Conservation (phyloP, 75 land plant species). For the Cupressus sempervirens region DNA sequence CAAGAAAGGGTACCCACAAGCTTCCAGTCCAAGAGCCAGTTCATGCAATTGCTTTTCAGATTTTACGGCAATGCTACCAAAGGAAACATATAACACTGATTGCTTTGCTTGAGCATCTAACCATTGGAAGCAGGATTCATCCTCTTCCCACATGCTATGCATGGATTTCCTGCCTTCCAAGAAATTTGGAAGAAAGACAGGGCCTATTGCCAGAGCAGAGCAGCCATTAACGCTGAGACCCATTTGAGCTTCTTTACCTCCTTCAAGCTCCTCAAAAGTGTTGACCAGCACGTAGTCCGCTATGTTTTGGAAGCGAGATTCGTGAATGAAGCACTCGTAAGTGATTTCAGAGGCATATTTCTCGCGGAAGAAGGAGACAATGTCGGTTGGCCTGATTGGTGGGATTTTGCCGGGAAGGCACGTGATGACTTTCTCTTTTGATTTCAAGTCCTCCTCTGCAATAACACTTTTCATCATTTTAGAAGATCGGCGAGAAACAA, state of each 20-base stretch:
- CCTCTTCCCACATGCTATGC: conserved; percentile 18
- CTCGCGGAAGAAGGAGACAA: neutral
- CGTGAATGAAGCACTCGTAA: neutral
- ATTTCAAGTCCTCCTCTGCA: neutral
- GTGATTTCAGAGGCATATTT: neutral
- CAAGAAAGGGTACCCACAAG: conserved; percentile 8
- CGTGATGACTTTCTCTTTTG: neutral
- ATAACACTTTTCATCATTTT: neutral
- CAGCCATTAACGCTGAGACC: neutral
- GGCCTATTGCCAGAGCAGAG: neutral
- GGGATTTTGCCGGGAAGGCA: conserved; percentile 5
- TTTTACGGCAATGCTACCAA: conserved; percentile 12
- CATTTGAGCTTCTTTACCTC: neutral
- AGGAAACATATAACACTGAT: conserved; percentile 19
- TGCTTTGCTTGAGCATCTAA: conserved; percentile 1
- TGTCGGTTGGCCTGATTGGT: neutral
- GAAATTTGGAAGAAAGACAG: neutral
- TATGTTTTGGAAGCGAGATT: neutral
- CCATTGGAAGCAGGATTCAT: conserved; percentile 15
- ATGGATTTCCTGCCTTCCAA: neutral
- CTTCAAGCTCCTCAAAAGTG: conserved; percentile 11
- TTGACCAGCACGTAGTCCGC: neutral
- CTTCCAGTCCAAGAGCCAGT: conserved; percentile 14
- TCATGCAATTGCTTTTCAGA: conserved; percentile 10
- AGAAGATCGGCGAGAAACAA: too few relatives aligned